phyloP scores from a whole-genome alignment of 768 basidiomycete genomes.

The Lactarius vividus region DNA sequence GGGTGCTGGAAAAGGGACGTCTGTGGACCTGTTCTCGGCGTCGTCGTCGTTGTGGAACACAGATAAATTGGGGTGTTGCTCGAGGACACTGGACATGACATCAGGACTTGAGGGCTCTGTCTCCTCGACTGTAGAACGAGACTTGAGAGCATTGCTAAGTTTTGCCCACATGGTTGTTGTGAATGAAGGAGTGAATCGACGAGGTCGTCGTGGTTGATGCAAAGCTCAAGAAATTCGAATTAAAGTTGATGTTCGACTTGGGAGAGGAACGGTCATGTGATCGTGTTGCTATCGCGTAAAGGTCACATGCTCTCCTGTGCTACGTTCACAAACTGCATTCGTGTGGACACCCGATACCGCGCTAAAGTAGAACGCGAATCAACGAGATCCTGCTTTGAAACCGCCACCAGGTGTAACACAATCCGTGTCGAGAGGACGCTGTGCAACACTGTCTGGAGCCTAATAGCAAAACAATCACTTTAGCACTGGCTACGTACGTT shows the following conservation, averaged over 20 bases:
- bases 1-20: constrained; percentile 24
- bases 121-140: constrained; percentile 20
- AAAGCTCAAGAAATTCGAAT: not conserved
- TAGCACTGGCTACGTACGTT: not conserved
- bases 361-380: not conserved
- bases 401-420: constrained; percentile 12
- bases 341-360: not conserved
- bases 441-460: constrained; percentile 17
- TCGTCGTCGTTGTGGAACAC: constrained; percentile 16
- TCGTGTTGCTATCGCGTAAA: constrained; percentile 13
- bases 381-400: constrained; percentile 3
- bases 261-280: constrained; percentile 19
- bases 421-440: constrained; percentile 23
- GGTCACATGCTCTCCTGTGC: constrained; percentile 8
- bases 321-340: not conserved
- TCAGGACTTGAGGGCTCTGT: constrained; percentile 12
- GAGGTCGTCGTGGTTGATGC: constrained; percentile 19
- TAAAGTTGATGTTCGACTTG: constrained; percentile 25
- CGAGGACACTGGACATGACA: constrained; percentile 16
- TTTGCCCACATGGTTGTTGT: constrained; percentile 25
- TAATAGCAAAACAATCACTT: not conserved
- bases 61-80: constrained; percentile 23
- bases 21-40: constrained; percentile 12
- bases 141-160: constrained; percentile 24
- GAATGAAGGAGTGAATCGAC: constrained; percentile 1